phyloP scores from a whole-genome alignment of 2,329 filamentous ascomycete species.

The Ramularia collo-cygni region DNA sequence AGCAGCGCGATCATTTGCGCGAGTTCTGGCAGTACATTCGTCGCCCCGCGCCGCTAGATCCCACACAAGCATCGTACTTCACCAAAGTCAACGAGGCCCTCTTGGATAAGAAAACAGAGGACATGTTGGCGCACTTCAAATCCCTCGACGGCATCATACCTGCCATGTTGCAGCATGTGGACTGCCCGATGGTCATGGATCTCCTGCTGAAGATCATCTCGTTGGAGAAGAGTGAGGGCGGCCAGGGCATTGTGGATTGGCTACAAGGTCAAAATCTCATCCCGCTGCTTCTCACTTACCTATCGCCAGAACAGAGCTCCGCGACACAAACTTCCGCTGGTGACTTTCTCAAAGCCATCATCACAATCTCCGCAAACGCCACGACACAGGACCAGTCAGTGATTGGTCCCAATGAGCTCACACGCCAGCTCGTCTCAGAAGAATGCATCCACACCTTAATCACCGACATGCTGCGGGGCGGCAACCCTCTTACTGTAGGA shows the following conservation, averaged over 20 bases:
- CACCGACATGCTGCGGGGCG: slow-evolving; percentile 82
- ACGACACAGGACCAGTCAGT: slow-evolving; percentile 98
- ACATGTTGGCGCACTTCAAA: slow-evolving; percentile 89
- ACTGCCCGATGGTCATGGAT: slow-evolving; percentile 98
- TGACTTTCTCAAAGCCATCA: slow-evolving; percentile 97
- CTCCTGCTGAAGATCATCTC: slow-evolving; percentile 93
- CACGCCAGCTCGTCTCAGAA: slow-evolving; percentile 84
- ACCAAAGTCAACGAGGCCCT: slow-evolving; percentile 98
- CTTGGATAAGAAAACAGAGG: slow-evolving; percentile 94
- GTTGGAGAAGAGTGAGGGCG: slow-evolving; percentile 83
- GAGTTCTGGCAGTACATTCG: slow-evolving; percentile 90
- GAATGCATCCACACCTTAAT: slow-evolving; percentile 80
- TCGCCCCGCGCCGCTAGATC: slow-evolving; percentile 76
- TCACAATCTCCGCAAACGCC: slow-evolving; percentile 96
- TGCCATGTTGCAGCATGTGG: slow-evolving; percentile 84
- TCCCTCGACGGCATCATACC: slow-evolving; percentile 73
- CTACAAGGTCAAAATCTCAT: slow-evolving; percentile 84
- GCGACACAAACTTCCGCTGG: slow-evolving; percentile 94
- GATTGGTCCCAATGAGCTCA: slow-evolving; percentile 95
- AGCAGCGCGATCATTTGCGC: slow-evolving; percentile 69
- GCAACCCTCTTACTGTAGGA: slow-evolving; percentile 89
- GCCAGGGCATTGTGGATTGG: slow-evolving; percentile 94
- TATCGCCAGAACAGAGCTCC: slow-evolving; percentile 76
- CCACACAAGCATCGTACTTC: slow-evolving; percentile 93
- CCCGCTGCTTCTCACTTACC: slow-evolving; percentile 75